Base-by-base conservation (phyloP, 805 yeast species). In the Starmerella vitae region DNA sequence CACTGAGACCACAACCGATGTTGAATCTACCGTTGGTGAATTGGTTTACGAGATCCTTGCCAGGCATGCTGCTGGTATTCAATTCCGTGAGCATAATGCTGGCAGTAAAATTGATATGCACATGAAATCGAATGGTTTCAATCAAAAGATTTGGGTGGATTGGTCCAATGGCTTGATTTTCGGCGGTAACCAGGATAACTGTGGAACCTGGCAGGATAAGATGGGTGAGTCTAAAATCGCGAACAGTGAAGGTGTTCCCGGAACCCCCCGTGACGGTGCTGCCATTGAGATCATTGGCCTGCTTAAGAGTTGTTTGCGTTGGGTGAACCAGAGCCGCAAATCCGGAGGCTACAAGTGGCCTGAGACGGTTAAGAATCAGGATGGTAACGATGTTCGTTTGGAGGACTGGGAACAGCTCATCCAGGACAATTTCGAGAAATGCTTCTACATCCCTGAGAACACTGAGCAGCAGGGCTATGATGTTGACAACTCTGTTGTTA, bases 131-230 rank as follows among this genome's bases (percentile, higher is more conserved):
- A 83, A 80, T 53, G 98, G 98, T 0, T 88, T 88, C 65, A 79
- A 88, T 56, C 86, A 88, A 33, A 70, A 72, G 46, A 70, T 86
- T 1, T 52, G 61, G 42, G 84, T 86, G 33, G 96, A 88, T 57
- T 88, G 96, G 96, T 53, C 64, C 0, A 85, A 81, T 10, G 98
- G 98, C 1, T 62, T 91, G 22, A 64, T 86, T 3, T 79, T 74
- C 57, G 98, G 97, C 33, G 97, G 98, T 2, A 81, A 82, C 35
- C 94, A 81, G 58, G 73, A 62, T 57, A 88, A 88, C 56, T 88
- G 98, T 64, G 98, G 98, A 18, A 91, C 98, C 0, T 88, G 98
- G 98, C 88, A 86, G 95, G 98, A 88, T 61, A 88, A 88, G 62
- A 88, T 88, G 97, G 98, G 98, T 20, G 97, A 91, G 62, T 81